These are phyloP conservation scores for Populus pruinosa DNA, from an alignment of 345 rosid species.

Conservation along the genomic window DNA sequence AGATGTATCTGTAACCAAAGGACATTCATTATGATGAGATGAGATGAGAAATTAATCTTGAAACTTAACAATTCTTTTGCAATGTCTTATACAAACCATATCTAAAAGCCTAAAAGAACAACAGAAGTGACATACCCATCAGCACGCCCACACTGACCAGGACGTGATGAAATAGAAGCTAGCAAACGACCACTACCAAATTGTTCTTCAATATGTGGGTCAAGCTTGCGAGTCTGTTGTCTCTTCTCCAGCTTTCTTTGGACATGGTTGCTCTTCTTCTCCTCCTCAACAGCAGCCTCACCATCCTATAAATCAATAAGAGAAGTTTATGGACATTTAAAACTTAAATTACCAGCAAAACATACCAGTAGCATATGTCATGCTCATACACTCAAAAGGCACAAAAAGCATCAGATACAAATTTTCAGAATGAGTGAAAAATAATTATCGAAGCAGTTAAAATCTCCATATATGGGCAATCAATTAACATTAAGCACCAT, in stretches of 20 bases:
- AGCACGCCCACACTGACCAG: slow-evolving; percentile 29
- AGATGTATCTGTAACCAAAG: slow-evolving; percentile 43
- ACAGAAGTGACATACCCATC: slow-evolving; percentile 19
- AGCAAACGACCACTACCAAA: slow-evolving; percentile 21
- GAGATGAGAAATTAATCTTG: no score
- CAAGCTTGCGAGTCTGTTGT: slow-evolving; percentile 26
- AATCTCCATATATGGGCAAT: background rate
- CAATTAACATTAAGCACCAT: background rate
- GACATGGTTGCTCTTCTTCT: slow-evolving; percentile 24
- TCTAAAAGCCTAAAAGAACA: background rate
- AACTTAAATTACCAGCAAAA: background rate
- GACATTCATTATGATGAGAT: background rate
- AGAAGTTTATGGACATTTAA: background rate
- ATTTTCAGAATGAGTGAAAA: background rate
- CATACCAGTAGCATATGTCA: background rate
- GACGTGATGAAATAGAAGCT: slow-evolving; percentile 28
- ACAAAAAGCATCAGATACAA: background rate
- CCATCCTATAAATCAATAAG: slow-evolving; percentile 8
- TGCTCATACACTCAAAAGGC: background rate
- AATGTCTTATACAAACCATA: background rate
- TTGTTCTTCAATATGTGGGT: slow-evolving; percentile 26
- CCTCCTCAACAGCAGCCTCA: slow-evolving; percentile 23
- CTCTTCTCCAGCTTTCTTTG: slow-evolving; percentile 26
- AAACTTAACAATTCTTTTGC: no score
- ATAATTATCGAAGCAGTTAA: background rate